Base-by-base conservation (phyloP, 768 basidiomycete species). In the Trametes sanguinea region DNA sequence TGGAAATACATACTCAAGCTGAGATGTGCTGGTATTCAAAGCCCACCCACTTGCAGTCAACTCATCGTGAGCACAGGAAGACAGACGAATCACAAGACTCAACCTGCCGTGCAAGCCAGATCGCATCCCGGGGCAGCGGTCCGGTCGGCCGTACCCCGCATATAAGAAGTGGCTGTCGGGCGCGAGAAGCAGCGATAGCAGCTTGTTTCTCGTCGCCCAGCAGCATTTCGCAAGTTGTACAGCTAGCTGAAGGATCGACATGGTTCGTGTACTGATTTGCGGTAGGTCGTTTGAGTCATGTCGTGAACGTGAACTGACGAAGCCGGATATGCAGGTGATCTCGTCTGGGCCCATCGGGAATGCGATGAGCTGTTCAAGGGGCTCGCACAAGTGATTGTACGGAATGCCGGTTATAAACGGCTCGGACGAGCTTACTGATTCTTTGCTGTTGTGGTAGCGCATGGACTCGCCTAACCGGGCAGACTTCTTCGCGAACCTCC, bases 271-370 rank as follows among this genome's bases (percentile, higher is more conserved):
- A 29, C 40, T 68, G 60, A 64, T 68, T 22, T 68, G 67, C 33
- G 67, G 67, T 66, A 42, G 39, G 67, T 37, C 45, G 6, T 8
- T 40, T 29, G 11, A n/a, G n/a, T 6, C 17, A 29, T 7, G 5
- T 9, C 32, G 11, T 14, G 2, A 3, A 8, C 4, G 27, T 0
- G 13, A 35, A 1, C 7, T 6, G 17, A 10, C 39, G 4, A 32
- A 39, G 4, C 14, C 46, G 11, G 9, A 46, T 27, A 8, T 40
- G 16, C 39, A 69, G 91, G 85, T 54, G 75, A 84, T 62, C 83
- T 94, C 59, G 81, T 88, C 33, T 95, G 92, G 92, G 91, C 93
- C 0, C 85, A 90, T 62, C 80, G 90, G 29, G 90, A 95, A 60
- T 79, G 86, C 55, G 76, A 85, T 58, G 75, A 80, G 40, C 77